A percentile compares a stretch with the other conserved stretches of the same genome.
Evolutionary conservation across 768 basidiomycete genomes (phyloP).

Genomic region (Paxillus rubicundulus): DNA sequence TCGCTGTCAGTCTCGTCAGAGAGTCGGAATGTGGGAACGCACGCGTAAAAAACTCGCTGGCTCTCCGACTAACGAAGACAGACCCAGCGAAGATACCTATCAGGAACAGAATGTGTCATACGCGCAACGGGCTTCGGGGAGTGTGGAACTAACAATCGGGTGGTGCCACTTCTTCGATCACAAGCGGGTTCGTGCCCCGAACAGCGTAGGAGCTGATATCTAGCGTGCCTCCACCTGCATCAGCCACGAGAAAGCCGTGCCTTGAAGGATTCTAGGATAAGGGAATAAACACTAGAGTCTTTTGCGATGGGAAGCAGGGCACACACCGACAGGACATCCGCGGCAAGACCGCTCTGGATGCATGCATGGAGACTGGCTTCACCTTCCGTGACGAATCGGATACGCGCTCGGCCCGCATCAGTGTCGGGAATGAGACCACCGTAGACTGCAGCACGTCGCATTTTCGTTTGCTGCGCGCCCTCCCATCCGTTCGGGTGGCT

Average conservation of each 20-base stretch:
- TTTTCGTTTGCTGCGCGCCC: constrained; percentile 68
- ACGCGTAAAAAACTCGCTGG: constrained; percentile 73
- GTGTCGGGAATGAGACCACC: constrained; percentile 75
- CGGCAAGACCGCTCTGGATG: constrained; percentile 72
- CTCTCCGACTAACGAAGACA: constrained; percentile 76
- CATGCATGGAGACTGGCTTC: constrained; percentile 84
- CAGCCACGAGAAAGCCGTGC: constrained; percentile 76
- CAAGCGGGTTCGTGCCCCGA: constrained; percentile 62
- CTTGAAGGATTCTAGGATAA: constrained; percentile 60
- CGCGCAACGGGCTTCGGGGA: neutral
- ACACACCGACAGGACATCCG: constrained; percentile 70
- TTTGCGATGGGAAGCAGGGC: neutral
- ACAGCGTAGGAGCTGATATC: constrained; percentile 82
- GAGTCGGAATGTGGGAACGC: constrained; percentile 2
- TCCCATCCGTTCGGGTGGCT: constrained; percentile 87
- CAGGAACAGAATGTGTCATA: constrained; percentile 7
- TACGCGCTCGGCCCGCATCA: constrained; percentile 66
- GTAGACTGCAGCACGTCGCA: constrained; percentile 70
- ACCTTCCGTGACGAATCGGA: constrained; percentile 80
- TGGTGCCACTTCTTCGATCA: constrained; percentile 81
- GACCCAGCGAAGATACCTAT: constrained; percentile 81
- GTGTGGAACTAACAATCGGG: constrained; percentile 60
- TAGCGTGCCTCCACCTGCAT: constrained; percentile 79
- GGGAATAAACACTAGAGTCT: constrained; percentile 4
- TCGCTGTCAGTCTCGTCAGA: constrained; percentile 5